Evolutionary conservation across 371 early-diverging fungal genomes (phyloP), one percentile per base, ranked within the genome.

Genomic region (Rhizopus stolonifer): DNA sequence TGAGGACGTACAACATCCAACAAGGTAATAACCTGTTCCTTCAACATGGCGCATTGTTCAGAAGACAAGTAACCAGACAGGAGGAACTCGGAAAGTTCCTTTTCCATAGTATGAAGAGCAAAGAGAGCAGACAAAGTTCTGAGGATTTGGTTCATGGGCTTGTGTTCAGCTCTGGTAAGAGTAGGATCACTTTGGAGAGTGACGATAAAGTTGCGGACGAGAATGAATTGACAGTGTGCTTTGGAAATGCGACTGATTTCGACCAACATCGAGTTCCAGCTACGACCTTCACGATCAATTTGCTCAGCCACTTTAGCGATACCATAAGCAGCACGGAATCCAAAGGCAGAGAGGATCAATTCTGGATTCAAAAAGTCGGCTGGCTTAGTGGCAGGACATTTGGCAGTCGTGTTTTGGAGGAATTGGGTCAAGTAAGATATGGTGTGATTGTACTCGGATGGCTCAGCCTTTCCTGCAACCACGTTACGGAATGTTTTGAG

Each of bases 231-330:
- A 46, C 86, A 77, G 44, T 90, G 88, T 19, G 88, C 86, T 33
- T 77, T 76, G 23, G 85, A 81, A 46, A 84, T 76, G 22, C 79
- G 72, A 50, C 72, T 77, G 66, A 84, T 75, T 33, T 80, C 84
- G 1, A 87, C 85, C 36, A 85, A 63, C 69, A 85, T 79, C 7
- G 80, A 81, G 74, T 87, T 86, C 88, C 85, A 77, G 25, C 81
- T 61, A 50, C 78, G 73, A 36, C 81, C 71, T 38, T 81, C 60
- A 45, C 62, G 59, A 46, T 83, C 83, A 60, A 83, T 73, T 56
- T 75, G 61, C 48, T 82, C 73, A 34, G 74, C 80, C 26, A 81
- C 67, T 55, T 78, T 66, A 0, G 82, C 74, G 11, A 81, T 75
- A 46, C 83, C 60, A 25, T 70, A 67, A 22, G 85, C 84, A 6